Conservation (phyloP, 2,329 filamentous ascomycete species). For the Scytalidium sp. region DNA sequence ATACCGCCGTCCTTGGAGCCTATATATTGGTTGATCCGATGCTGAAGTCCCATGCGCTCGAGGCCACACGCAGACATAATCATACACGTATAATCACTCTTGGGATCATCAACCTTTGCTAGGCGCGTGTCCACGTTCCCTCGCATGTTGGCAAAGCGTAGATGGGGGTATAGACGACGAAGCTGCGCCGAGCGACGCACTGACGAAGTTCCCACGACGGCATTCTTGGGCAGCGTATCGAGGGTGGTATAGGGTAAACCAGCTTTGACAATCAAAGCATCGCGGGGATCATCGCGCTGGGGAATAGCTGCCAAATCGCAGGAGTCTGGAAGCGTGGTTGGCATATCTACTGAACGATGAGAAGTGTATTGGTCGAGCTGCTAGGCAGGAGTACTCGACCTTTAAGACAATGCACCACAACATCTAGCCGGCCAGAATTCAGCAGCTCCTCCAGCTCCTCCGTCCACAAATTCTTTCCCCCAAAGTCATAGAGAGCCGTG, state of each 20-base stretch:
- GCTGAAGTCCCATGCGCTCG: conserved; percentile 64
- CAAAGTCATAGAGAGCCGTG: conserved; percentile 81
- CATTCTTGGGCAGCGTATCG: conserved; percentile 69
- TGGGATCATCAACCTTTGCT: conserved; percentile 69
- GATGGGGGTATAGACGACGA: conserved; percentile 66
- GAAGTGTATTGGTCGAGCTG: conserved; percentile 2
- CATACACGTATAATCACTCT: conserved; percentile 70
- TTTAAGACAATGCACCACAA: conserved; percentile 87
- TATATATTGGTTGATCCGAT: conserved; percentile 74
- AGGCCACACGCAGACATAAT: conserved; percentile 85
- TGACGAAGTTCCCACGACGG: conserved; percentile 81
- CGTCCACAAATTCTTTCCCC: conserved; percentile 89
- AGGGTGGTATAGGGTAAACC: conserved; percentile 51
- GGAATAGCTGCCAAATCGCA: conserved; percentile 73
- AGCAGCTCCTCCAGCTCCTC: conserved; percentile 81
- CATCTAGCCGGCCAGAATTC: conserved; percentile 63
- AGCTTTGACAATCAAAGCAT: conserved; percentile 51
- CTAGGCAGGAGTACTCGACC: neutral
- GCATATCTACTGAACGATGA: conserved; percentile 62
- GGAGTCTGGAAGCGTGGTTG: conserved; percentile 72
- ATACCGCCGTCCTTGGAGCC: conserved; percentile 67
- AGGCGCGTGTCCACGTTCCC: conserved; percentile 88
- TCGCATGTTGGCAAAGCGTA: conserved; percentile 74
- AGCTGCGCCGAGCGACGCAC: conserved; percentile 83
- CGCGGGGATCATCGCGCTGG: conserved; percentile 70